phyloP scores from a whole-genome alignment of 2,329 filamentous ascomycete genomes.

The Penicillium expansum region DNA sequence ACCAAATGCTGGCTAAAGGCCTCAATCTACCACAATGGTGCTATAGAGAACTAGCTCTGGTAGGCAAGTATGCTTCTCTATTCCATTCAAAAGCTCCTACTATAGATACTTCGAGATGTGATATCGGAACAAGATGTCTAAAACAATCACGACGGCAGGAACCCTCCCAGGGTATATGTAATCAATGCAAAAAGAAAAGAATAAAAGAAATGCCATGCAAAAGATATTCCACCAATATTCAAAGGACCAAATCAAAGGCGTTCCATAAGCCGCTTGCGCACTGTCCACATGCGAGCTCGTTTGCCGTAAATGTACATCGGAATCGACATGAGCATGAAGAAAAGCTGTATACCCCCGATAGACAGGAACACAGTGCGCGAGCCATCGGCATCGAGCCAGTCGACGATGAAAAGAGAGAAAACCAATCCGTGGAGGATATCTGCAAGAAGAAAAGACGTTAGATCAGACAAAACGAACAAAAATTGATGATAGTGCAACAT shows the following conservation, averaged over 20 bases:
- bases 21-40: neutral
- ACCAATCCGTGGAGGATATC: conserved; percentile 84
- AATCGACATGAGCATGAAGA: conserved; percentile 69
- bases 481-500: conserved; percentile 24
- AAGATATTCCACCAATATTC: neutral
- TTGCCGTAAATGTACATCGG: conserved; percentile 97
- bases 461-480: neutral
- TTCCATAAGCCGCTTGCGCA: conserved; percentile 81
- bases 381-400: conserved; percentile 75
- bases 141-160: neutral
- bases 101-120: neutral
- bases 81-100: neutral
- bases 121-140: neutral
- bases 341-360: conserved; percentile 81
- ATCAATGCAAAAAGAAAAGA: neutral
- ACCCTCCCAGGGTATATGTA: neutral
- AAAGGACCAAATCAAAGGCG: conserved; percentile 51
- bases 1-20: neutral
- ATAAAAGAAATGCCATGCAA: neutral
- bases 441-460: conserved; percentile 24
- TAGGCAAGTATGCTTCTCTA: neutral
- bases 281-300: conserved; percentile 89
- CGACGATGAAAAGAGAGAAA: conserved; percentile 82
- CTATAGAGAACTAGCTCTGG: neutral
- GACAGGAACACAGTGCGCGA: conserved; percentile 75